phyloP scores from a whole-genome alignment of 176 grass and related monocot species.

The Ananas comosus region DNA sequence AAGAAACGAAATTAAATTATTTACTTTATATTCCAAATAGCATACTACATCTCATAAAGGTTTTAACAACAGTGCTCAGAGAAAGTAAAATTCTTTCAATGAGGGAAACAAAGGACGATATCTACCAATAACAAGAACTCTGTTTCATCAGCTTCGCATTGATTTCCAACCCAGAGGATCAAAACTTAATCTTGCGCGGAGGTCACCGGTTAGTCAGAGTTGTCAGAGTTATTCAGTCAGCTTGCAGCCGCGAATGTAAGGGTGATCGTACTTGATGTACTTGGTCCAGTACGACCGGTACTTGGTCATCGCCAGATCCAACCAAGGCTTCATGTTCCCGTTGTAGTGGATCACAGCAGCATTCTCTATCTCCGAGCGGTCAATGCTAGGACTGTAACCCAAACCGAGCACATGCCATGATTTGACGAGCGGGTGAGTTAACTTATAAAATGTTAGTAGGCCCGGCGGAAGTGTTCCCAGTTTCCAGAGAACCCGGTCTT shows the following conservation, averaged over 20 bases:
- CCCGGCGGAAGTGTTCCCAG: slow-evolving; percentile 9
- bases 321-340: no score
- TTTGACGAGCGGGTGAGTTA: slow-evolving; percentile 5
- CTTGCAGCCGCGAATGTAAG: slow-evolving; percentile 37
- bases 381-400: slow-evolving; percentile 12
- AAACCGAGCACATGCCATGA: slow-evolving; percentile 17
- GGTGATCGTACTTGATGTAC: slow-evolving; percentile 45
- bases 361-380: slow-evolving; percentile 11
- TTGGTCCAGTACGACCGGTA: slow-evolving; percentile 49
- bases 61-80: no score
- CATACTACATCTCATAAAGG: no score
- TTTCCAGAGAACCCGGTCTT: slow-evolving; percentile 13
- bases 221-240: slow-evolving; percentile 33
- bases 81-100: no score
- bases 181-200: no score
- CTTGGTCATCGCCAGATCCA: slow-evolving; percentile 28
- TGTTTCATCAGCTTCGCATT: no score
- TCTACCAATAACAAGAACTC: no score
- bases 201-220: no score
- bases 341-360: slow-evolving; percentile 15
- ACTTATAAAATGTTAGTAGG: slow-evolving; percentile 13
- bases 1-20: no score
- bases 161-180: no score
- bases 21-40: no score
- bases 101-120: no score